Evolutionary conservation across 257 asterid species (phyloP), one percentile per base, ranked within the genome.

Genomic region (Forsythia viridissima): DNA sequence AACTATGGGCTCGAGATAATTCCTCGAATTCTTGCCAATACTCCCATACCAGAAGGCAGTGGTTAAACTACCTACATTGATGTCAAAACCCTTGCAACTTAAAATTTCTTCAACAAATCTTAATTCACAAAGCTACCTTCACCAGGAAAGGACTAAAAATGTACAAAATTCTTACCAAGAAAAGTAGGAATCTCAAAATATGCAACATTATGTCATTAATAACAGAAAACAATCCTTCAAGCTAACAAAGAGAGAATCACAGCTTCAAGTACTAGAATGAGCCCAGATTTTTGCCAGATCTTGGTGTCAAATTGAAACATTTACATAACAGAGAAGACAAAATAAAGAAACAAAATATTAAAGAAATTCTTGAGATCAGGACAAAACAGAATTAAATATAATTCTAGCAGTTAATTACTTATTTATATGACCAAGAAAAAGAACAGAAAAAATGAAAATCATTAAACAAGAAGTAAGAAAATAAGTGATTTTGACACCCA

Each of bases 261-360:
- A 44, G 42, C 43, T 12, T 44, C 37, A 66, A 12, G 18, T 43
- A 63, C 37, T 11, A 7, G 21, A 20, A 76, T 61, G 42, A 76
- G 57, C 5, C 73, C 79, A 57, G 24, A 57, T 3, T 40, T 12
- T 4, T 6, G 42, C 57, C 74, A 67, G 80, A 76, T 76, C 80
- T 76, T 76, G 65, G 18, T 38, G 24, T 51, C 51, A 76, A 65
- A 41, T 43, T 20, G 37, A 24, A 61, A 39, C 55, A n/a, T 38
- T 15, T 38, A 3, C 71, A 69, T 2, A 42, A 42, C 18, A 13
- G 9, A 63, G 41, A 8, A 61, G 39, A 18, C 21, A 36, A 75
- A 34, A 38, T n/a, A 4, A 12, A 18, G 10, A 40, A 9, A 73
- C 41, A 51, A 12, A 72, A 20, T 7, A 20, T 18, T n/a, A 30